Conservation (phyloP, 441 rosid genomes). For the Eutrema salsugineum region DNA sequence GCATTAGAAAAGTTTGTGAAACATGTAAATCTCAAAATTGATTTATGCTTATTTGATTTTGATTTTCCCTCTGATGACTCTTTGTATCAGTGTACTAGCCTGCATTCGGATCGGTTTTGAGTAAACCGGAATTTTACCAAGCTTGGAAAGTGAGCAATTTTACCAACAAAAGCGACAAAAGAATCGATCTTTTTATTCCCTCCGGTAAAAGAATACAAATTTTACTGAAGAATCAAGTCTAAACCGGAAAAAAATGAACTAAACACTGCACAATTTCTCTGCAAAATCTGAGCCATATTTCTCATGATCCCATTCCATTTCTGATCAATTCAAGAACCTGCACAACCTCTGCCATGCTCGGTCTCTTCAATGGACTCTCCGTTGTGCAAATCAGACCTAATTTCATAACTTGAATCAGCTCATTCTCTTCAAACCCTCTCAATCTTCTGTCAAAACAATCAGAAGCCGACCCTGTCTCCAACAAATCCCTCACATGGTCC, state of each 20-base stretch:
- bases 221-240: neutral
- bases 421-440: slow-evolving; percentile 70
- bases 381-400: slow-evolving; percentile 81
- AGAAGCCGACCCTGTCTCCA: slow-evolving; percentile 78
- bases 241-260: slow-evolving; percentile 10
- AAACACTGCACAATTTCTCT: slow-evolving; percentile 1
- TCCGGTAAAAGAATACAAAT: neutral
- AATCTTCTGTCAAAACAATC: slow-evolving; percentile 74
- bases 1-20: slow-evolving; percentile 56
- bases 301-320: slow-evolving; percentile 54
- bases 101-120: neutral
- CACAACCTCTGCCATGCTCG: slow-evolving; percentile 94
- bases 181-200: neutral
- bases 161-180: neutral
- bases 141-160: neutral
- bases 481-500: slow-evolving; percentile 69
- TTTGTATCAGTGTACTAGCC: too few relatives aligned
- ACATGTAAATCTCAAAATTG: slow-evolving; percentile 56
- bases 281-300: neutral
- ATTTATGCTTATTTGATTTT: slow-evolving; percentile 33
- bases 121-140: neutral
- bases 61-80: neutral
- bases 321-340: slow-evolving; percentile 90
- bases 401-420: slow-evolving; percentile 87
- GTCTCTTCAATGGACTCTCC: slow-evolving; percentile 73